A percentile compares a stretch with the other conserved stretches of the same genome.
Conservation (phyloP, 2,329 filamentous ascomycete genomes). For the Colletotrichum camelliae region DNA sequence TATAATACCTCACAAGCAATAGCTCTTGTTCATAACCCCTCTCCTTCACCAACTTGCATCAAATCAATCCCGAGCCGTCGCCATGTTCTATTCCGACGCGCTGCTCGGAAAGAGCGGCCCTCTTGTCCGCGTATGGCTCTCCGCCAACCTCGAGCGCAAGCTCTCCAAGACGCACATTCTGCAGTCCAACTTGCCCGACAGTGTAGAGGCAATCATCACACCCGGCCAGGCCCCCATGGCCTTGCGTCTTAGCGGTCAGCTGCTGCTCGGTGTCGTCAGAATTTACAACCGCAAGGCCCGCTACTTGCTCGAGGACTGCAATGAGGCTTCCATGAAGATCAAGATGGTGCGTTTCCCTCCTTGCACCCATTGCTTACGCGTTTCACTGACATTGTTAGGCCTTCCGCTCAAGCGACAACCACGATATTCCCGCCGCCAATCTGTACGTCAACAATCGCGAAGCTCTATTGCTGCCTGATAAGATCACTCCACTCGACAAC, state of each 20-base stretch:
- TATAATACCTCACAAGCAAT: constrained; percentile 7
- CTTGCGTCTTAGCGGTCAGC: constrained; percentile 88
- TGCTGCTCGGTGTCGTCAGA: constrained; percentile 92
- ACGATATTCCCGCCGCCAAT: constrained; percentile 82
- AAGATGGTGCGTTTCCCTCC: constrained; percentile 76
- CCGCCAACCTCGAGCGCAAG: constrained; percentile 97
- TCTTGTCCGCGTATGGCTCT: constrained; percentile 96
- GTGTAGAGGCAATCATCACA: constrained; percentile 93
- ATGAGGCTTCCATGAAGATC: constrained; percentile 96
- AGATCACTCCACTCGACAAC: constrained; percentile 89
- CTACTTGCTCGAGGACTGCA: constrained; percentile 96
- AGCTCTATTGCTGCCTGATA: constrained; percentile 87
- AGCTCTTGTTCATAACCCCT: constrained; percentile 5
- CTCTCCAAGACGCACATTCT: constrained; percentile 96
- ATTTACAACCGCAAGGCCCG: constrained; percentile 98
- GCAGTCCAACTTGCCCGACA: constrained; percentile 92
- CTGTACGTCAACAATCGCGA: constrained; percentile 83
- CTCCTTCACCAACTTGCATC: background rate
- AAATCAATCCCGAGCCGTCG: constrained; percentile 29
- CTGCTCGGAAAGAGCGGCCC: constrained; percentile 96
- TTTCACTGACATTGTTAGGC: constrained; percentile 64
- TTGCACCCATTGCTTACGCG: background rate
- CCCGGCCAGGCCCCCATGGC: constrained; percentile 94
- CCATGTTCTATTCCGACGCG: constrained; percentile 98
- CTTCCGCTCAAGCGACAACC: constrained; percentile 92